These are phyloP conservation scores for Rhizodiscina lignyota DNA, from an alignment of 495 filamentous ascomycete genomes.

Conservation along the genomic window DNA sequence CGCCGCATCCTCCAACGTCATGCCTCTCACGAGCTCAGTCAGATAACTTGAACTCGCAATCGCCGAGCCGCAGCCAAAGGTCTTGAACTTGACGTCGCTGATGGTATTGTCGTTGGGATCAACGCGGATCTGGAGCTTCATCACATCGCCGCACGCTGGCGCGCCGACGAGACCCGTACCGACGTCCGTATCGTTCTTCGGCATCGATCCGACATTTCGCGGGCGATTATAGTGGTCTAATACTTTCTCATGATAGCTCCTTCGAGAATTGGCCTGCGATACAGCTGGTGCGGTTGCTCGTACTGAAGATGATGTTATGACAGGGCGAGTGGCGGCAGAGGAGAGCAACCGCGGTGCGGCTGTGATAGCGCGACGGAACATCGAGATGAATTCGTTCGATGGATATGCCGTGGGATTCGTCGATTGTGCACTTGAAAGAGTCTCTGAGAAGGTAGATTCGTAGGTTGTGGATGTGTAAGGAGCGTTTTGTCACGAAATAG, in stretches of 20 bases:
- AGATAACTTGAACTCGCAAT: slow-evolving; percentile 84
- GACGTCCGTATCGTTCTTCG: slow-evolving; percentile 73
- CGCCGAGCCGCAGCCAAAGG: slow-evolving; percentile 91
- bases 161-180: slow-evolving; percentile 94
- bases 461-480: no score
- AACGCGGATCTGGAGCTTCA: slow-evolving; percentile 97
- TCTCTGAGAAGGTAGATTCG: no score
- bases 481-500: no score
- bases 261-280: no score
- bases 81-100: slow-evolving; percentile 93
- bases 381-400: no score
- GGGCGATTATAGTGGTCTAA: slow-evolving; percentile 90
- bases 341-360: no score
- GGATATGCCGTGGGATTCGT: no score
- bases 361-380: no score
- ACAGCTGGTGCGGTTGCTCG: no score
- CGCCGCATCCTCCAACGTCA: slow-evolving; percentile 87
- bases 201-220: slow-evolving; percentile 86
- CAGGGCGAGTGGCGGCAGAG: no score
- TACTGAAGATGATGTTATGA: no score
- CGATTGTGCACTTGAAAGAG: no score
- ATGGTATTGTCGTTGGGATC: slow-evolving; percentile 81
- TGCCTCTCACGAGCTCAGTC: slow-evolving; percentile 82
- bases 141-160: slow-evolving; percentile 86
- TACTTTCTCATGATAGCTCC: slow-evolving; percentile 31